Evolutionary conservation across 768 basidiomycete genomes (phyloP).

Genomic region (Xerocomellus chrysenteron): DNA sequence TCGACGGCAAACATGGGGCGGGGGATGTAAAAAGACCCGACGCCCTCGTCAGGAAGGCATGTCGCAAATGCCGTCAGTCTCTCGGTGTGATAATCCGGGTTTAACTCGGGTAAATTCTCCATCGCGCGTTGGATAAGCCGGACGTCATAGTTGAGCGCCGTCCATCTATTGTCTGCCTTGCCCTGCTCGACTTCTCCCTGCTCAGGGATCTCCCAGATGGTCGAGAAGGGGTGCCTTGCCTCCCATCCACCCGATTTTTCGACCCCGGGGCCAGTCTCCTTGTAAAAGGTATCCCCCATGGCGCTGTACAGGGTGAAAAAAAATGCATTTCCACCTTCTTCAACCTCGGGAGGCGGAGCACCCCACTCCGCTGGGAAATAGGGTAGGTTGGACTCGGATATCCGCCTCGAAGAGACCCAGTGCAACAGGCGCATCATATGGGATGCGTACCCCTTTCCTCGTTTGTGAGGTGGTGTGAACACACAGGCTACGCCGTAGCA

Average conservation of each 20-base stretch:
- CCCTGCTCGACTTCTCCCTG: not conserved
- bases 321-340: slow-evolving; percentile 35
- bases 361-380: slow-evolving; percentile 43
- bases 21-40: slow-evolving; percentile 42
- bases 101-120: not conserved
- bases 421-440: slow-evolving; percentile 68
- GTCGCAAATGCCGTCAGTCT: slow-evolving; percentile 21
- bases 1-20: slow-evolving; percentile 31
- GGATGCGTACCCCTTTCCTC: slow-evolving; percentile 52
- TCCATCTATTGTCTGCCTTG: slow-evolving; percentile 3
- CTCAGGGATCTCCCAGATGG: slow-evolving; percentile 36
- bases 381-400: slow-evolving; percentile 27
- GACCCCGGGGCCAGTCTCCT: slow-evolving; percentile 36
- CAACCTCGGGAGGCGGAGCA: slow-evolving; percentile 35
- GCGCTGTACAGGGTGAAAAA: slow-evolving; percentile 52
- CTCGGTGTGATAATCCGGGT: not conserved
- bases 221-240: slow-evolving; percentile 34
- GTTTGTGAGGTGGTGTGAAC: slow-evolving; percentile 48
- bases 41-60: slow-evolving; percentile 45
- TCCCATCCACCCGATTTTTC: slow-evolving; percentile 41
- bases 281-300: slow-evolving; percentile 44
- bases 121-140: slow-evolving; percentile 35
- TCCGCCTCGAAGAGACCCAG: slow-evolving; percentile 43
- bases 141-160: slow-evolving; percentile 37
- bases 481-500: slow-evolving; percentile 57